A percentile compares a stretch with the other conserved stretches of the same genome.
Evolutionary conservation across 352 stramenopile genomes (phyloP).

Genomic region (Globisporangium splendens): DNA sequence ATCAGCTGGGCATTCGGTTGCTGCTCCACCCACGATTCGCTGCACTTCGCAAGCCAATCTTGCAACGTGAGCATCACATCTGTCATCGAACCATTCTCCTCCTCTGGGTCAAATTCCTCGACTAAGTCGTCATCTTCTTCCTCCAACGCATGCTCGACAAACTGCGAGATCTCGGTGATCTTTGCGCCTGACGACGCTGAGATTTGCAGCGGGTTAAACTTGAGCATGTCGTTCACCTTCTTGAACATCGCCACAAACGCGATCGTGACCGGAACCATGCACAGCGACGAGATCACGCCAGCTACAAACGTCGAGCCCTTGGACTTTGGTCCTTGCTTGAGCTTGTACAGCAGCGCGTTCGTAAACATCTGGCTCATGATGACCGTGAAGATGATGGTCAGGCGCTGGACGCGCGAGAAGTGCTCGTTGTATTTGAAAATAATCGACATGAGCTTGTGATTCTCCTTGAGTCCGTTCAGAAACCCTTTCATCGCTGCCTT

Average conservation of each 20-base stretch:
- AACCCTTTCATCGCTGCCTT: constrained; percentile 36
- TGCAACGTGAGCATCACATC: constrained; percentile 49
- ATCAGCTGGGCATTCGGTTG: constrained; percentile 31
- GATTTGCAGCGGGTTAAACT: constrained; percentile 51
- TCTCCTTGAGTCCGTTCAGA: constrained; percentile 46
- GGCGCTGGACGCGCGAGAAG: constrained; percentile 52
- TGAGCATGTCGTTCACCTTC: constrained; percentile 61
- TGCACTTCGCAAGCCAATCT: constrained; percentile 58
- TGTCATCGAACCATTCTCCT: constrained; percentile 3
- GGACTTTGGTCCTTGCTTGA: constrained; percentile 45
- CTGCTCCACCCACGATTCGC: constrained; percentile 42
- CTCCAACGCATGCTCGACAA: constrained; percentile 15
- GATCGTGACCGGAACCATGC: constrained; percentile 60
- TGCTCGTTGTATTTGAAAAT: constrained; percentile 73
- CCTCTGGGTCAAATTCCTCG: neutral
- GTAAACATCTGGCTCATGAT: constrained; percentile 74
- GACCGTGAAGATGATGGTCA: constrained; percentile 73
- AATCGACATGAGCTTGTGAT: constrained; percentile 70
- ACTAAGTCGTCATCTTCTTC: constrained; percentile 20
- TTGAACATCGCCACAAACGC: constrained; percentile 75
- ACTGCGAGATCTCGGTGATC: constrained; percentile 35
- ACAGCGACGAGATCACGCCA: constrained; percentile 54
- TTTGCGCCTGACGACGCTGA: constrained; percentile 26
- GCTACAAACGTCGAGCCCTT: constrained; percentile 46
- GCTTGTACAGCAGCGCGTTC: constrained; percentile 58